phyloP scores from a whole-genome alignment of 805 yeast species.

The Ogataea methylovora region DNA sequence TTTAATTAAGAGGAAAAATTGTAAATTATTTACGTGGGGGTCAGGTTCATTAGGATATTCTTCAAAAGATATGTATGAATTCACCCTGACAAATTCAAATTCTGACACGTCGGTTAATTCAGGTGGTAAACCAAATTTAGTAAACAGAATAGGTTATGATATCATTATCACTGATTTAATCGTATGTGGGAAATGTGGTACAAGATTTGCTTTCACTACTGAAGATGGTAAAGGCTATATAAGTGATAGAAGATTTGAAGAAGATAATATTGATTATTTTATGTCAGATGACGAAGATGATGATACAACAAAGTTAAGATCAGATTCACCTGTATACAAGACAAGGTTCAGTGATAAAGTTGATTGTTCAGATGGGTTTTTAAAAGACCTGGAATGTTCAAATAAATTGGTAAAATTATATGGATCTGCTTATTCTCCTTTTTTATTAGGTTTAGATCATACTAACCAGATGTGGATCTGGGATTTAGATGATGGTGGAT shows the following conservation, averaged over 20 bases:
- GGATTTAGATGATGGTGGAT: background rate
- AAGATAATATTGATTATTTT: conserved; percentile 1
- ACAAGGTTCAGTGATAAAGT: background rate
- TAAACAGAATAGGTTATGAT: conserved; percentile 3
- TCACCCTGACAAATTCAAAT: too few relatives aligned
- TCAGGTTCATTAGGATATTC: background rate
- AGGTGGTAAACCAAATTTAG: conserved; percentile 6
- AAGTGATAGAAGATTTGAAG: conserved; percentile 4
- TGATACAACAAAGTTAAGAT: too few relatives aligned
- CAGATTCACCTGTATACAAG: too few relatives aligned
- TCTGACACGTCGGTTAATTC: background rate
- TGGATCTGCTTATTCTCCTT: conserved; percentile 7
- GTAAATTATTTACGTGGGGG: background rate
- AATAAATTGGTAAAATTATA: conserved; percentile 1
- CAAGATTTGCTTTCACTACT: conserved; percentile 6
- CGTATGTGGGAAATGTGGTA: conserved; percentile 7
- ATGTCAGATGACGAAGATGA: too few relatives aligned
- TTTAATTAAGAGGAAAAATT: background rate
- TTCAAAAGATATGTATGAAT: background rate
- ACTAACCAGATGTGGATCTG: conserved; percentile 2
- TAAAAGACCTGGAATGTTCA: background rate
- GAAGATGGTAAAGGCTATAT: conserved; percentile 7
- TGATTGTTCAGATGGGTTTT: conserved; percentile 5
- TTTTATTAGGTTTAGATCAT: conserved; percentile 3
- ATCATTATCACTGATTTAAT: conserved; percentile 5